Base-by-base conservation (phyloP, 106 monocot genomes). In the Alisma plantagoaquatica region DNA sequence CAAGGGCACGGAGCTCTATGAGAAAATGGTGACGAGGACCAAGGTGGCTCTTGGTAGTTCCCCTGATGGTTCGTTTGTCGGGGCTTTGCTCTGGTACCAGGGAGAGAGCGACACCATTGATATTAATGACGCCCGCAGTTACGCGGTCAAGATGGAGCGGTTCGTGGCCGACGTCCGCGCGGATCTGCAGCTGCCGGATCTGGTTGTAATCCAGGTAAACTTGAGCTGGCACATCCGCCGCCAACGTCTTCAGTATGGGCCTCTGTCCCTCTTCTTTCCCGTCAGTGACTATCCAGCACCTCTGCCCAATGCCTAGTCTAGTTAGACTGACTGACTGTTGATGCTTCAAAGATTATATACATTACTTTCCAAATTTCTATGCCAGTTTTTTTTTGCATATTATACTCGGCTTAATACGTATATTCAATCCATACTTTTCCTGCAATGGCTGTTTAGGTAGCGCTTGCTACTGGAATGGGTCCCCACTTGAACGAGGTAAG, bases 61-160 rank as follows among this genome's bases (percentile, higher is more conserved):
- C 1, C 12, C 28, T 14, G 19, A 48, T 15, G 30, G 67, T 6
- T 68, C 64, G 0, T 61, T 41, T 70, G 59, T 86, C 54, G 60
- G 25, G 51, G 81, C 70, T 14, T 72, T 92, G 51, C 49, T 92
- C 16, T 92, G 91, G 91, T 92, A 69, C 58, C 91, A 92, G 57
- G 85, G 91, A 60, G 85, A 92, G 76, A 92, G 91, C 61, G 91
- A 92, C 41, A 62, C 84, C 1, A 32, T 33, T 0, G 59, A 70
- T 2, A 43, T 46, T 2, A 59, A 70, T 16, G 59, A 53, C 17
- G 70, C 85, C 0, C 46, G 38, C 15, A 51, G 50, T 8, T 91
- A 85, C 50, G 19, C 33, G 18, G 58, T 3, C 2, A 77, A 64
- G 14, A 67, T 91, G 73, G 73, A 85, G 73, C 69, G n/a, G 53